A percentile compares a stretch with the other conserved stretches of the same genome.
phyloP scores from a whole-genome alignment of 148 eudicot species.

The Cornus suecica region DNA sequence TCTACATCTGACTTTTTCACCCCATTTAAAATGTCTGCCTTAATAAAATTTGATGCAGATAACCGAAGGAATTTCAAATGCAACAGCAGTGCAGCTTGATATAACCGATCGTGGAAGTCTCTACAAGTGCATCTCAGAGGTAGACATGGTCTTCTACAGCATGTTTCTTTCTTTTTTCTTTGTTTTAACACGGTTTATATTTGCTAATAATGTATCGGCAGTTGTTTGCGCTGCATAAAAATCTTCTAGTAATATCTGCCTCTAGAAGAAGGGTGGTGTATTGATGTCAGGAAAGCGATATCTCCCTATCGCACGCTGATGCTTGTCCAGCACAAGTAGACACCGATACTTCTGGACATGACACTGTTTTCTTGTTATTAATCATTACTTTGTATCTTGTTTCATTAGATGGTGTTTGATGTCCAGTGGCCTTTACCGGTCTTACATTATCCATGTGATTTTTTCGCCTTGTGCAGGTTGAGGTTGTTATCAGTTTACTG shows the following conservation, averaged over 20 bases:
- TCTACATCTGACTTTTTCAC: neutral
- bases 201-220: neutral
- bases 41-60: slow-evolving; percentile 41
- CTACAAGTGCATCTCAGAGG: slow-evolving; percentile 66
- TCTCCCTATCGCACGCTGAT: neutral
- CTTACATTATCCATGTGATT: slow-evolving; percentile 10
- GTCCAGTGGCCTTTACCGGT: neutral
- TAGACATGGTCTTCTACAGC: slow-evolving; percentile 9
- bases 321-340: neutral
- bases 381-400: neutral
- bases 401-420: neutral
- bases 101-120: slow-evolving; percentile 55
- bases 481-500: slow-evolving; percentile 89
- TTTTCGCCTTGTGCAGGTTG: slow-evolving; percentile 52
- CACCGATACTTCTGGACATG: too few species aligned
- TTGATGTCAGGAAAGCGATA: too few species aligned
- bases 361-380: neutral
- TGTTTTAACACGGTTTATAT: too few species aligned
- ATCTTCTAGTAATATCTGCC: neutral
- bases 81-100: slow-evolving; percentile 87
- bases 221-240: neutral
- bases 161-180: too few species aligned
- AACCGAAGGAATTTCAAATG: slow-evolving; percentile 74
- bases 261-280: slow-evolving; percentile 8
- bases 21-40: neutral